These are phyloP conservation scores for Antrodiella citrinella DNA, from an alignment of 768 basidiomycete genomes.

Conservation along the genomic window DNA sequence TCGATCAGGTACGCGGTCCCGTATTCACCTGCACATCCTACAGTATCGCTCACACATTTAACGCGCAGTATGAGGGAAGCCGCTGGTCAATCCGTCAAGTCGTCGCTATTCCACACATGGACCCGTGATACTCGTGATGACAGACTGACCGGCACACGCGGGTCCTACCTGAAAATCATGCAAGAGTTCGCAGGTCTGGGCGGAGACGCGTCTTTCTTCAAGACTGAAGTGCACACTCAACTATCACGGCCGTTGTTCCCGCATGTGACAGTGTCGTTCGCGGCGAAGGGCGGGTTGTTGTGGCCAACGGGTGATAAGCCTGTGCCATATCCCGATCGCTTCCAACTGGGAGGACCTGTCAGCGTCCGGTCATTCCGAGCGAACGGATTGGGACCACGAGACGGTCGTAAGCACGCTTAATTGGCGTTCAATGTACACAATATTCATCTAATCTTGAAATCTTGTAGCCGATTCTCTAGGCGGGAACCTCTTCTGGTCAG, in stretches of 20 bases:
- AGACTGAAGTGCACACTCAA: slow-evolving; percentile 60
- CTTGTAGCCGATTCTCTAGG: slow-evolving; percentile 75
- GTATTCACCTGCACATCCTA: neutral
- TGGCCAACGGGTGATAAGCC: slow-evolving; percentile 44
- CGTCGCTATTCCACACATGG: slow-evolving; percentile 74
- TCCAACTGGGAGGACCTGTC: slow-evolving; percentile 88
- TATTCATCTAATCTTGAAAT: no score
- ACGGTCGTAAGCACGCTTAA: slow-evolving; percentile 52
- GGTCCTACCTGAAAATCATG: slow-evolving; percentile 52
- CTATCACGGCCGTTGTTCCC: slow-evolving; percentile 48
- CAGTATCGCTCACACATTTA: neutral
- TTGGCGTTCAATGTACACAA: no score
- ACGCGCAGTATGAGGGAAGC: slow-evolving; percentile 81
- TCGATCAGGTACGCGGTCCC: slow-evolving; percentile 66
- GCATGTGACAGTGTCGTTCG: slow-evolving; percentile 68
- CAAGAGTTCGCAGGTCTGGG: slow-evolving; percentile 76
- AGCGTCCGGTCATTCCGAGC: slow-evolving; percentile 71
- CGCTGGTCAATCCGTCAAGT: slow-evolving; percentile 77
- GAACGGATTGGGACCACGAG: slow-evolving; percentile 72
- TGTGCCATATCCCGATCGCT: slow-evolving; percentile 72
- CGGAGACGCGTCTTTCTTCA: slow-evolving; percentile 72
- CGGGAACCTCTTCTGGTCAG: slow-evolving; percentile 75
- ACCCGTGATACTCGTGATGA: slow-evolving; percentile 72
- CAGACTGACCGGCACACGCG: slow-evolving; percentile 50
- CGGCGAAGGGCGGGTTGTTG: slow-evolving; percentile 64